Conservation (phyloP, 192 early-diverging fungal genomes). For the Cetraspora pellucida region DNA sequence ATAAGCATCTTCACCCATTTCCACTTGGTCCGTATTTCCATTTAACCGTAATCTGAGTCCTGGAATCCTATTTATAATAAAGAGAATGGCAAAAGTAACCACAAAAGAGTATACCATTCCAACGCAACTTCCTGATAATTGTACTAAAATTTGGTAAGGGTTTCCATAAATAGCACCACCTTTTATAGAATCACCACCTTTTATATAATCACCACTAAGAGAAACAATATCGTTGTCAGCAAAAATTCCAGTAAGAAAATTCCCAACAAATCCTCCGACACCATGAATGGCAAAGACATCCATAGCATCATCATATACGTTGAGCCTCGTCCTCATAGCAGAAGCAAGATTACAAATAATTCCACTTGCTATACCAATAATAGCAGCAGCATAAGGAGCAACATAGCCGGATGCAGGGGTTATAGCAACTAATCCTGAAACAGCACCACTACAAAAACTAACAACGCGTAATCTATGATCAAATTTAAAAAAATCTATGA, state of each 20-base stretch:
- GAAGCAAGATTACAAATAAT: slow-evolving; percentile 57
- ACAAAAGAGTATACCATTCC: slow-evolving; percentile 67
- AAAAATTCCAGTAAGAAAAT: slow-evolving; percentile 75
- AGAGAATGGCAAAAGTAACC: slow-evolving; percentile 56
- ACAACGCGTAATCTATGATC: slow-evolving; percentile 66
- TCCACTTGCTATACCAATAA: slow-evolving; percentile 63
- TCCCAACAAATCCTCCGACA: slow-evolving; percentile 71
- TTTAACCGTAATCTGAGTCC: slow-evolving; percentile 33
- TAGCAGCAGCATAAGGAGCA: slow-evolving; percentile 69
- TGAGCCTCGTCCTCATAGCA: slow-evolving; percentile 53
- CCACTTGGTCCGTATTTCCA: no score
- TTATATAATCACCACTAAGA: slow-evolving; percentile 50
- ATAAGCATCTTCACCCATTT: no score
- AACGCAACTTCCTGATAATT: slow-evolving; percentile 65
- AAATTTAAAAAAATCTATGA: slow-evolving; percentile 56
- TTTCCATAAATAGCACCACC: slow-evolving; percentile 71
- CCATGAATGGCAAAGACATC: slow-evolving; percentile 77
- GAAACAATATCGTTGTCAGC: slow-evolving; percentile 65
- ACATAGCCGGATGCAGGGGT: slow-evolving; percentile 89
- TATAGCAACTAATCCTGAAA: slow-evolving; percentile 77
- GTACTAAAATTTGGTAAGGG: slow-evolving; percentile 66
- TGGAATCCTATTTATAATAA: slow-evolving; percentile 58
- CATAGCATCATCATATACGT: slow-evolving; percentile 63
- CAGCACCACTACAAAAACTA: slow-evolving; percentile 76
- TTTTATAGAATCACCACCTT: no score